Percentiles rank a stretch among this genome's conserved stretches.
Evolutionary conservation across 75 land plant species (phyloP).

Genomic region (Selaginella moellendorffii): DNA sequence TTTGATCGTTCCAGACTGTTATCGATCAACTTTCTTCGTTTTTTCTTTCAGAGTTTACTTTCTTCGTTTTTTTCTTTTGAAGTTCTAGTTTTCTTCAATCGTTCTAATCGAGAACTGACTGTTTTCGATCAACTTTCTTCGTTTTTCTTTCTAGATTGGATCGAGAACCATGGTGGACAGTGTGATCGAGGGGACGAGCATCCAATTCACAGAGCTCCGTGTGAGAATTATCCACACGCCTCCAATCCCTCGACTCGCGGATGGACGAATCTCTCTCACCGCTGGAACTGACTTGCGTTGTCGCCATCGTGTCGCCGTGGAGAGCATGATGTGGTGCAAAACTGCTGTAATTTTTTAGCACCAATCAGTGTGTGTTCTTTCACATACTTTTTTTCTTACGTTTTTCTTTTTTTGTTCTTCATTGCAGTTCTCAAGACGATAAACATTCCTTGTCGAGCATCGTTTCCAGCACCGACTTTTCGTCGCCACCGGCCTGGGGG

Average conservation of each 20-base stretch:
- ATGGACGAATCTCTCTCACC: neutral
- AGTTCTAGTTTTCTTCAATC: no score
- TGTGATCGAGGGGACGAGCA: neutral
- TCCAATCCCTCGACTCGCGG: neutral
- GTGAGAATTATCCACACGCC: neutral
- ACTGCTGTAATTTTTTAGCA: neutral
- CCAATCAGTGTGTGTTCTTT: no score
- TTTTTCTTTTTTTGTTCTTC: neutral
- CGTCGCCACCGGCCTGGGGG: neutral
- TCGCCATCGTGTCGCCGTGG: neutral
- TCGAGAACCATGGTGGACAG: neutral
- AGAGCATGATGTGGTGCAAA: neutral
- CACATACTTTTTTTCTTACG: neutral
- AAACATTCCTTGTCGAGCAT: neutral
- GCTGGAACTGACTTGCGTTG: neutral
- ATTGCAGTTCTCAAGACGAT: neutral
- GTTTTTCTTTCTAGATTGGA: neutral
- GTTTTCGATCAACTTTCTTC: neutral
- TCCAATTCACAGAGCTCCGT: neutral
- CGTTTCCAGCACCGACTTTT: neutral
- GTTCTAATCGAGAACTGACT: no score
- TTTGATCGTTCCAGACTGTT: neutral
- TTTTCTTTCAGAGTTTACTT: neutral
- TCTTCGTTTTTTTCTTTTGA: no score
- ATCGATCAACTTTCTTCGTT: neutral